phyloP scores from a whole-genome alignment of 495 filamentous ascomycete species.

The Xylaria bambusicola region DNA sequence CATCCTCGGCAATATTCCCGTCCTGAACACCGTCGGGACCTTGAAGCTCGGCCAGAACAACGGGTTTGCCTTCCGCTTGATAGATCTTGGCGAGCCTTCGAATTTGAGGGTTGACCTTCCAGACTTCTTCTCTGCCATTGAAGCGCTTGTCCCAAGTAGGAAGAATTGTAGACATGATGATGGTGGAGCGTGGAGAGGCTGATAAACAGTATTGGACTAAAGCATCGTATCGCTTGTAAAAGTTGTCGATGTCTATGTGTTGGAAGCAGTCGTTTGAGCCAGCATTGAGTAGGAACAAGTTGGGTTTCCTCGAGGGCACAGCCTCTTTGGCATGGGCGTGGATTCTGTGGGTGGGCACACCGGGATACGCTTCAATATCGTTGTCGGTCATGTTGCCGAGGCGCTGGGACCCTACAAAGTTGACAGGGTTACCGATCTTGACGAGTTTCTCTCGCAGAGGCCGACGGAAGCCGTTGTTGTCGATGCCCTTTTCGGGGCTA shows the following conservation, averaged over 20 bases:
- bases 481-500: slow-evolving; percentile 31
- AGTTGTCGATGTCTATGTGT: slow-evolving; percentile 34
- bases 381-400: slow-evolving; percentile 41
- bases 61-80: slow-evolving; percentile 28
- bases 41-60: slow-evolving; percentile 38
- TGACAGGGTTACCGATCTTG: slow-evolving; percentile 32
- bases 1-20: slow-evolving; percentile 33
- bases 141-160: slow-evolving; percentile 36
- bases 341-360: slow-evolving; percentile 35
- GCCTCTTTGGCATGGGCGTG: slow-evolving; percentile 33
- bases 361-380: slow-evolving; percentile 40
- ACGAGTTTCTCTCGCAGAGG: slow-evolving; percentile 31
- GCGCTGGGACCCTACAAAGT: slow-evolving; percentile 38
- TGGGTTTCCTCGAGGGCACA: slow-evolving; percentile 31
- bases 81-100: slow-evolving; percentile 37
- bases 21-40: slow-evolving; percentile 35
- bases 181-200: slow-evolving; percentile 35
- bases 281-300: slow-evolving; percentile 39
- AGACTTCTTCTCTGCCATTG: slow-evolving; percentile 35
- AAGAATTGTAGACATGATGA: slow-evolving; percentile 37
- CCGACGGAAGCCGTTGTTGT: slow-evolving; percentile 38
- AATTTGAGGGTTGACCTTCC: slow-evolving; percentile 36
- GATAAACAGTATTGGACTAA: slow-evolving; percentile 34
- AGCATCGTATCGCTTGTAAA: slow-evolving; percentile 36
- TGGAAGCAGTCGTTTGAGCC: slow-evolving; percentile 44